Evolutionary conservation across 805 yeast species (phyloP).

Genomic region (Naumovozyma castellii): DNA sequence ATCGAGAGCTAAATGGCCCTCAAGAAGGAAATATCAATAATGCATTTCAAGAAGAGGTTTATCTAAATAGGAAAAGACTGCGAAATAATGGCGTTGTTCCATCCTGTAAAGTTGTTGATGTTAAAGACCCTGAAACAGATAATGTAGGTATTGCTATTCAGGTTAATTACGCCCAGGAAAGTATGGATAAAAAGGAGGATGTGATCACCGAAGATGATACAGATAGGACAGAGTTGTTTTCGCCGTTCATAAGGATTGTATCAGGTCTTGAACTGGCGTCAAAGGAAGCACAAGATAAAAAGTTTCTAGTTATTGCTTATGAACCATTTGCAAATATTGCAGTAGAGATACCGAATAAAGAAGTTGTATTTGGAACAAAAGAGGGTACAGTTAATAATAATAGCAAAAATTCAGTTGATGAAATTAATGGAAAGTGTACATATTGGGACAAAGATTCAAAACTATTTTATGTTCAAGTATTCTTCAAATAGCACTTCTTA

Average conservation of each 20-base stretch:
- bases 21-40: slow-evolving; percentile 19
- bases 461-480: slow-evolving; percentile 62
- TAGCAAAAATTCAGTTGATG: slow-evolving; percentile 29
- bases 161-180: slow-evolving; percentile 39
- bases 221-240: slow-evolving; percentile 24
- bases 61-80: slow-evolving; percentile 11
- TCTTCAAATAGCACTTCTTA: slow-evolving; percentile 31
- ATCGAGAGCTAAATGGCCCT: not conserved
- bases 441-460: slow-evolving; percentile 64
- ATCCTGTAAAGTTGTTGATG: slow-evolving; percentile 53
- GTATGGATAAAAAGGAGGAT: slow-evolving; percentile 32
- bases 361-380: slow-evolving; percentile 33
- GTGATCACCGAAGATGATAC: slow-evolving; percentile 1
- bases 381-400: slow-evolving; percentile 18
- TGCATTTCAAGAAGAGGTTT: slow-evolving; percentile 18
- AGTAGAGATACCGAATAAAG: slow-evolving; percentile 54
- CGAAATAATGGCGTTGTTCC: slow-evolving; percentile 37
- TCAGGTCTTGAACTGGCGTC: slow-evolving; percentile 59
- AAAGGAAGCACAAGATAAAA: slow-evolving; percentile 39
- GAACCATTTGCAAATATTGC: slow-evolving; percentile 85
- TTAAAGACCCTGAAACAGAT: slow-evolving; percentile 50
- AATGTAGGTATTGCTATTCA: slow-evolving; percentile 59
- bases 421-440: slow-evolving; percentile 40
- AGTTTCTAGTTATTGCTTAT: slow-evolving; percentile 68
- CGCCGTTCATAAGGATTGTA: slow-evolving; percentile 62